Evolutionary conservation across 1,284 basidiomycete species (phyloP), one percentile per base, ranked within the genome.

Genomic region (Heimioporus punctisporus): DNA sequence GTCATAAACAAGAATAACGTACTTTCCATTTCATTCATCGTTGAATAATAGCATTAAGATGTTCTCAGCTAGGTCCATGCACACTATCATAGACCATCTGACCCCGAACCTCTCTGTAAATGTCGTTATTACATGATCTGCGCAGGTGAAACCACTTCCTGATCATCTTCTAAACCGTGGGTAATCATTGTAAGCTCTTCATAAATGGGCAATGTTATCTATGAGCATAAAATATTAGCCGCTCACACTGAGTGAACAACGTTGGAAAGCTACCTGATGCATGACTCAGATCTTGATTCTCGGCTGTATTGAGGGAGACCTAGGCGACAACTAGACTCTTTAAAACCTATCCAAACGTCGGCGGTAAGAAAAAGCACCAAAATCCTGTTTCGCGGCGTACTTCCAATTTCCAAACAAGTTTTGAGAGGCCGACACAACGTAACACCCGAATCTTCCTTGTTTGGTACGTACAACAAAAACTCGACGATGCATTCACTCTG

Each of bases 261-360:
- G n/a, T 3, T 6, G 7, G 24, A 6, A 59, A 81, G 56, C 53
- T 37, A 94, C 94, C 60, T 86, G 81, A 63, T 88, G 87, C 80
- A 97, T 85, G 78, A 14, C 82, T 75, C 75, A 98, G 96, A 67
- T 98, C 85, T 74, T 1, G 91, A 90, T 2, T 94, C 93, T 70
- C 92, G 96, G 71, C 93, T 94, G 70, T 93, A 98, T 0, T 88
- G 0, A 95, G 95, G 74, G 98, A 89, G 79, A 98, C 98, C 74
- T 98, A 98, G 21, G 94, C 90, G 25, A 99, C n/a, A n/a, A n/a
- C n/a, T 76, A 69, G 95, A 98, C 85, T 87, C 60, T 85, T 83
- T 25, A 98, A 75, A 2, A 97, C 84, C 92, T 95, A 59, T 37
- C n/a, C 25, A 8, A 2, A 31, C 3, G 17, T 6, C 9, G 17